phyloP scores from a whole-genome alignment of 2,329 filamentous ascomycete species.

The Trichoderma atrobrunneum region DNA sequence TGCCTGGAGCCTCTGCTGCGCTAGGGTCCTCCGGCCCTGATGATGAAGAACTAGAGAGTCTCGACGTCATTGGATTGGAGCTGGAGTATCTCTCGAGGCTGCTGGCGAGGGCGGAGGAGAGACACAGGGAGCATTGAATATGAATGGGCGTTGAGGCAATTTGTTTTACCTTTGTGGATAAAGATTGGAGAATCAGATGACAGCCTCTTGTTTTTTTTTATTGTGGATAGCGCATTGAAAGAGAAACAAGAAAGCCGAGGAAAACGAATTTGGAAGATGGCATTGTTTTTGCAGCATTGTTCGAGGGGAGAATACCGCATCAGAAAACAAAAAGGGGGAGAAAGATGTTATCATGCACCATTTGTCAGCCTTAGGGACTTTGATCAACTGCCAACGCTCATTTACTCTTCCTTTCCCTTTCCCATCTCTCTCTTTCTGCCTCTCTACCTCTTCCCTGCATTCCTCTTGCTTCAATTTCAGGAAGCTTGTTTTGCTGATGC shows the following conservation, averaged over 20 bases:
- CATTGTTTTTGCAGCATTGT: conserved; percentile 11
- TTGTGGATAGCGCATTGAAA: conserved; percentile 17
- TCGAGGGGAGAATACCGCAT: conserved; percentile 15
- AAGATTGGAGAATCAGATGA: conserved; percentile 1
- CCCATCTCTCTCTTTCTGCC: conserved; percentile 11
- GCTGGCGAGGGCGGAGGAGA: conserved; percentile 23
- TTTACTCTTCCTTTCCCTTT: conserved; percentile 7
- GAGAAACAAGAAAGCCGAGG: conserved; percentile 13
- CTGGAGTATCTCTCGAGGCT: conserved; percentile 28
- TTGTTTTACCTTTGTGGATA: conserved; percentile 12
- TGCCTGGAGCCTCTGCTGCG: conserved; percentile 2
- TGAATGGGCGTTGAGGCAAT: conserved; percentile 1
- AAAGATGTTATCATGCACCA: conserved; percentile 8
- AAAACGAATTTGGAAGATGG: conserved; percentile 4
- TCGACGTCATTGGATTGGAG: conserved; percentile 31
- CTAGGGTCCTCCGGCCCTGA: neutral
- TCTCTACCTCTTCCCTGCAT: neutral
- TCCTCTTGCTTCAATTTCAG: neutral
- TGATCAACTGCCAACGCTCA: conserved; percentile 15
- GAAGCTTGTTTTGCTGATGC: conserved; percentile 20
- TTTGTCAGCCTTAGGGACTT: conserved; percentile 24
- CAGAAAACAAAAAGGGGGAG: conserved; percentile 19
- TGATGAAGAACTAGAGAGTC: conserved; percentile 29
- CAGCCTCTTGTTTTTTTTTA: neutral
- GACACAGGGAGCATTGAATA: neutral